These are phyloP conservation scores for Kazachstania sp. DNA, from an alignment of 1,139 yeast species.

Conservation along the genomic window DNA sequence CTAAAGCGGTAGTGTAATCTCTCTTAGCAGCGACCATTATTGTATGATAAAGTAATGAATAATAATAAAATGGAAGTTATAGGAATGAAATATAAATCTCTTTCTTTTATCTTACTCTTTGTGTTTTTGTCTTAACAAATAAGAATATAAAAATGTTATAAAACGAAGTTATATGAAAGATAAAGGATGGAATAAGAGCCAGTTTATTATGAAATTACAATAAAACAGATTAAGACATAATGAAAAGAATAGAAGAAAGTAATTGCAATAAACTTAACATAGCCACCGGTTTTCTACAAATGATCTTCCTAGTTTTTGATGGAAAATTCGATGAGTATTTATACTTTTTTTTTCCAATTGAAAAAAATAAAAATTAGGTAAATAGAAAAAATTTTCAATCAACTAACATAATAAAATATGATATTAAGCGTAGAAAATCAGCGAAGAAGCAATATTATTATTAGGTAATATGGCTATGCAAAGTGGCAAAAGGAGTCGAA, in stretches of 20 bases:
- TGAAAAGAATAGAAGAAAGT: neutral
- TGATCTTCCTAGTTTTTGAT: neutral
- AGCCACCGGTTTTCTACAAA: constrained; percentile 1
- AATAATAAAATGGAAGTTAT: neutral
- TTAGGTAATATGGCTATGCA: neutral
- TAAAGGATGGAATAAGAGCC: neutral
- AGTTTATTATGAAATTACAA: neutral
- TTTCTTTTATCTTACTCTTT: neutral
- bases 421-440: neutral
- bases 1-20: constrained; percentile 61
- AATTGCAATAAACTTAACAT: neutral
- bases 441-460: neutral
- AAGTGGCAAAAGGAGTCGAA: neutral
- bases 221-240: neutral
- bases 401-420: neutral
- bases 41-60: neutral
- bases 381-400: neutral
- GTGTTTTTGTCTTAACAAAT: neutral
- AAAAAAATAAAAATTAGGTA: neutral
- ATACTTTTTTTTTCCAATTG: neutral
- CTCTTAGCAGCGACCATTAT: constrained; percentile 20
- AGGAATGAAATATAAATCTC: neutral
- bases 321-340: constrained; percentile 3
- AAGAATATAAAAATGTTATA: neutral
- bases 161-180: neutral